These are phyloP conservation scores for Fonsecaea monophora DNA, from an alignment of 2,329 filamentous ascomycete genomes.

Conservation along the genomic window DNA sequence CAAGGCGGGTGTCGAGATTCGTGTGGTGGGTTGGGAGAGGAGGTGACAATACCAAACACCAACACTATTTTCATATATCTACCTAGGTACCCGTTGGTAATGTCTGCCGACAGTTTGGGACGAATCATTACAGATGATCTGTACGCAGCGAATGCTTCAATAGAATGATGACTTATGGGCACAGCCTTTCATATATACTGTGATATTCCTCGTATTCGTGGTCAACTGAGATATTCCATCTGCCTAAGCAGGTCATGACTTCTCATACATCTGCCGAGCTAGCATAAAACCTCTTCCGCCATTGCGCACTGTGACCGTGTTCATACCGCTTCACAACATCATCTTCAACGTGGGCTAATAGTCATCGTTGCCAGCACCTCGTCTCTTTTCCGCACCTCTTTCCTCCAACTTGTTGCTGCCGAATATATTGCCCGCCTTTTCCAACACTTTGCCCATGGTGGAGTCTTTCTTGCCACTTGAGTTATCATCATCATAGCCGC, in stretches of 20 bases:
- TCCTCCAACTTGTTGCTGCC: conserved; percentile 40
- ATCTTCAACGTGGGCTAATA: neutral
- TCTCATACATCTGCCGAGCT: neutral
- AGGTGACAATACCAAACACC: neutral
- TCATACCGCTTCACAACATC: too few relatives aligned
- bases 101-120: too few relatives aligned
- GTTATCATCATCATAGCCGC: conserved; percentile 29
- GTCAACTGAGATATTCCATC: neutral
- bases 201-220: neutral
- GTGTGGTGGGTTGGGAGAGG: conserved; percentile 56
- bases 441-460: conserved; percentile 42
- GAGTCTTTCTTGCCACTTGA: conserved; percentile 39
- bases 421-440: conserved; percentile 43
- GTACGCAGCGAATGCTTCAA: neutral
- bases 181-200: neutral
- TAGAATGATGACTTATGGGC: neutral
- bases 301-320: too few relatives aligned
- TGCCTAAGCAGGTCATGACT: neutral
- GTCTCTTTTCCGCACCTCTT: conserved; percentile 40
- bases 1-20: conserved; percentile 58
- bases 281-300: neutral
- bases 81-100: too few relatives aligned
- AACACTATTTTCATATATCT: too few relatives aligned
- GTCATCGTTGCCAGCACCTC: conserved; percentile 36
- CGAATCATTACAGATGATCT: neutral